A percentile compares a stretch with the other conserved stretches of the same genome.
Evolutionary conservation across 495 filamentous ascomycete species (phyloP).

Genomic region (Neurospora sp.): DNA sequence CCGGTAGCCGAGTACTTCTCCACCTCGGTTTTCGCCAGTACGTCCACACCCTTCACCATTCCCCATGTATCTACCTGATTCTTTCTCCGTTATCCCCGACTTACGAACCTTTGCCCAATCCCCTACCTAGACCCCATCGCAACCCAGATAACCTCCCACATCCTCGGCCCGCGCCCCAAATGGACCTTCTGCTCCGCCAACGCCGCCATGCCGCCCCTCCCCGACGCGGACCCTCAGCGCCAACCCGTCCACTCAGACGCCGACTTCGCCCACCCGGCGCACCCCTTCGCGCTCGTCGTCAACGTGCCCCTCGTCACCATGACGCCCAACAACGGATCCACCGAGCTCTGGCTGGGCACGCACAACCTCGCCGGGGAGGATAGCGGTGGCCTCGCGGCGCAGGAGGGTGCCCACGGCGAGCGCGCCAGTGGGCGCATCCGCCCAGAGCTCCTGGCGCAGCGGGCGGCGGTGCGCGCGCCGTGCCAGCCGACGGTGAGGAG

Average conservation of each 20-base stretch:
- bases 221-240: constrained; percentile 22
- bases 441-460: constrained; percentile 28
- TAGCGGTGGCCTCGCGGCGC: constrained; percentile 37
- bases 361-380: constrained; percentile 29
- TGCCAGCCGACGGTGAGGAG: constrained; percentile 41
- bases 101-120: background rate
- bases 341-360: constrained; percentile 52
- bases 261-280: constrained; percentile 43
- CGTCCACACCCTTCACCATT: background rate
- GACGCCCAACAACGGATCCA: constrained; percentile 45
- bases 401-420: background rate
- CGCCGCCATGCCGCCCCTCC: constrained; percentile 38
- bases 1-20: constrained; percentile 30
- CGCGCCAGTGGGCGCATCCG: constrained; percentile 29
- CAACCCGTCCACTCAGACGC: constrained; percentile 49
- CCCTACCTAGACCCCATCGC: constrained; percentile 33
- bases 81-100: background rate
- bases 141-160: constrained; percentile 36
- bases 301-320: constrained; percentile 45
- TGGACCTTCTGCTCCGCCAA: constrained; percentile 45
- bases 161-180: constrained; percentile 38
- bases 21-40: constrained; percentile 34
- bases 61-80: background rate
- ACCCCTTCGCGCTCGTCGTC: constrained; percentile 45
- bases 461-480: constrained; percentile 30